Conservation (phyloP, 306 rosid genomes). For the Vigna trinervia region DNA sequence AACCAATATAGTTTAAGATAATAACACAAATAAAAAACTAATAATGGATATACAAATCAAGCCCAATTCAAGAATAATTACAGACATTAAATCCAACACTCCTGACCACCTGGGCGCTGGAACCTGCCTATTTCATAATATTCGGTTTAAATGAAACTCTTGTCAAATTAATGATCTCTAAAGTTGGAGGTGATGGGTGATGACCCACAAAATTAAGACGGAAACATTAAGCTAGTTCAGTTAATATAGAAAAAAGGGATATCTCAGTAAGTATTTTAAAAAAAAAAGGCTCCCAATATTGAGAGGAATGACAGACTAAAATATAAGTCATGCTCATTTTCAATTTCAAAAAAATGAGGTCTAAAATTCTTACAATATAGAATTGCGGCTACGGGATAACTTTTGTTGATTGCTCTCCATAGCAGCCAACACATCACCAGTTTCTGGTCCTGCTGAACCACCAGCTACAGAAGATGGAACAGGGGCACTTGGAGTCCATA, state of each 20-base stretch:
- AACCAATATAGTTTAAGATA: constrained; percentile 18
- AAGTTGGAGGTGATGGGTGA: not conserved
- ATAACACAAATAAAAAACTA: constrained; percentile 4
- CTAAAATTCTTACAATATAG: constrained; percentile 73
- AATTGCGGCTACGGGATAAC: constrained; percentile 69
- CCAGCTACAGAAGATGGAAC: constrained; percentile 79
- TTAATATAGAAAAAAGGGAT: not conserved
- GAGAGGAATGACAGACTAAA: constrained; percentile 17
- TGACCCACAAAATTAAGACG: too few species aligned
- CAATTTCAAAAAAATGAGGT: not conserved
- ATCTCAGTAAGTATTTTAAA: not conserved
- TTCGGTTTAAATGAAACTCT: constrained; percentile 13
- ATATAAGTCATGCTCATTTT: constrained; percentile 26
- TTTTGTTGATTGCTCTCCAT: constrained; percentile 82
- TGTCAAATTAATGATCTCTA: constrained; percentile 29
- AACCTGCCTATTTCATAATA: constrained; percentile 14
- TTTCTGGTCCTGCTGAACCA: constrained; percentile 80
- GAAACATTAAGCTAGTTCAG: too few species aligned
- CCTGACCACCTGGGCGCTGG: constrained; percentile 18
- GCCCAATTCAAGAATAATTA: not conserved
- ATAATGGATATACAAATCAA: constrained; percentile 18
- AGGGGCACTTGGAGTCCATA: constrained; percentile 89
- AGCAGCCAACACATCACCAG: constrained; percentile 64
- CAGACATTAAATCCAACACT: constrained; percentile 34
- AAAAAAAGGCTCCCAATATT: not conserved